Evolutionary conservation across 192 early-diverging fungal species (phyloP).

Genomic region (Geosiphon pyriformis): DNA sequence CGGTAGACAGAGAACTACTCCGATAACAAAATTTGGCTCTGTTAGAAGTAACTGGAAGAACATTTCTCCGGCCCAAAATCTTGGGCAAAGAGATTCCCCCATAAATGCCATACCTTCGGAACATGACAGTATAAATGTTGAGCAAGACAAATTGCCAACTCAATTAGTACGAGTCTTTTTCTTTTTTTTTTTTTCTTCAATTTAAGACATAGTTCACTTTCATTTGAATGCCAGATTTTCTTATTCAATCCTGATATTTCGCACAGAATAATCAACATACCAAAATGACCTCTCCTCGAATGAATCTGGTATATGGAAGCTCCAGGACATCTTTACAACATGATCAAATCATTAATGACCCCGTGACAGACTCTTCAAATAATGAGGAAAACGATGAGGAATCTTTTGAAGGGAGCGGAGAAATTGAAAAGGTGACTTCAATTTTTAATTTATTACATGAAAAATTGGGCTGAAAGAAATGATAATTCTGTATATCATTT

Average conservation of each 20-base stretch:
- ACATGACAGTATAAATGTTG: conserved; percentile 1
- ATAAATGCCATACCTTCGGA: not conserved
- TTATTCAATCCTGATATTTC: not conserved
- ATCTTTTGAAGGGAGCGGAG: conserved; percentile 14
- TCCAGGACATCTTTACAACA: too few species aligned
- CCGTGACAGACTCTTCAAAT: too few species aligned
- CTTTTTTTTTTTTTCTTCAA: not conserved
- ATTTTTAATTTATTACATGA: not conserved
- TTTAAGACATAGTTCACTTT: not conserved
- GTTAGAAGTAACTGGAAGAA: conserved; percentile 20
- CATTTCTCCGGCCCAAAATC: conserved; percentile 5
- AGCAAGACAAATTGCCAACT: not conserved
- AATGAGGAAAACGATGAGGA: not conserved
- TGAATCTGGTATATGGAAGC: not conserved
- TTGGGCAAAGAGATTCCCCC: not conserved
- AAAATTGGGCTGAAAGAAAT: not conserved
- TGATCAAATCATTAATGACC: too few species aligned
- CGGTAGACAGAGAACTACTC: conserved; percentile 12
- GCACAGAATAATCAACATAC: not conserved
- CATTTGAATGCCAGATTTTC: not conserved
- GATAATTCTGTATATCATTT: not conserved
- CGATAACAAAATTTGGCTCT: conserved; percentile 13
- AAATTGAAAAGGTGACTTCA: not conserved
- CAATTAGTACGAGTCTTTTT: not conserved
- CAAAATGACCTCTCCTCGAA: not conserved